These are phyloP conservation scores for Monosporascus sp. DNA, from an alignment of 2,329 filamentous ascomycete species.

Conservation along the genomic window DNA sequence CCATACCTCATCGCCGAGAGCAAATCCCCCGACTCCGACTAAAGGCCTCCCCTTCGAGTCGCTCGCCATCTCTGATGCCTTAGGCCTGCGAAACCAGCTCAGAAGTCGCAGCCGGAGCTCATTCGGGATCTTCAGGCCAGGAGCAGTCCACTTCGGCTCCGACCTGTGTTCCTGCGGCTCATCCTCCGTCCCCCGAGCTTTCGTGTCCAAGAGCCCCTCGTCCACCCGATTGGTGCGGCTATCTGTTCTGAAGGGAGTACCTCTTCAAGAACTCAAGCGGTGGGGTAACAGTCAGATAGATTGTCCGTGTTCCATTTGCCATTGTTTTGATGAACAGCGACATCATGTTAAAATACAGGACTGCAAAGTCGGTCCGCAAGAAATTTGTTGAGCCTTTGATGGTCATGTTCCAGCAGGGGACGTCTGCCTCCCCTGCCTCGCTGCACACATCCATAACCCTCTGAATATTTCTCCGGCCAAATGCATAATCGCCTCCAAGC, in stretches of 20 bases:
- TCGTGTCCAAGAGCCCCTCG: conserved; percentile 44
- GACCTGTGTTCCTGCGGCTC: conserved; percentile 50
- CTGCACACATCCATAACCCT: conserved; percentile 50
- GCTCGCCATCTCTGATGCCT: conserved; percentile 27
- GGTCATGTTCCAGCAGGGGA: conserved; percentile 45
- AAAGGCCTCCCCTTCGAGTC: conserved; percentile 33
- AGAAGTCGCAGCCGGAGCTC: conserved; percentile 48
- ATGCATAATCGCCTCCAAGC: conserved; percentile 66
- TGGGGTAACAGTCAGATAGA: conserved; percentile 58
- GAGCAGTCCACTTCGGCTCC: conserved; percentile 52
- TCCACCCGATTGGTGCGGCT: conserved; percentile 45
- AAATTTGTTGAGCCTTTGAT: conserved; percentile 59
- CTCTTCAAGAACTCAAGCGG: conserved; percentile 57
- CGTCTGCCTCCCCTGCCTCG: conserved; percentile 45
- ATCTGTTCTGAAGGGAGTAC: conserved; percentile 44
- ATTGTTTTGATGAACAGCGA: conserved; percentile 57
- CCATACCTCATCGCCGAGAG: conserved; percentile 43
- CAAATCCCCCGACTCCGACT: conserved; percentile 26
- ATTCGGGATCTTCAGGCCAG: conserved; percentile 51
- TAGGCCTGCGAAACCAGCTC: conserved; percentile 36
- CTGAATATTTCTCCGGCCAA: conserved; percentile 61
- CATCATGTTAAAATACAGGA: conserved; percentile 56
- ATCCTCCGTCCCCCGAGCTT: conserved; percentile 32
- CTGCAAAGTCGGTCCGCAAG: conserved; percentile 60
- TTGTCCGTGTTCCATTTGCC: conserved; percentile 56